These are phyloP conservation scores for Medicago truncatula DNA, from an alignment of 306 rosid genomes.

Conservation along the genomic window DNA sequence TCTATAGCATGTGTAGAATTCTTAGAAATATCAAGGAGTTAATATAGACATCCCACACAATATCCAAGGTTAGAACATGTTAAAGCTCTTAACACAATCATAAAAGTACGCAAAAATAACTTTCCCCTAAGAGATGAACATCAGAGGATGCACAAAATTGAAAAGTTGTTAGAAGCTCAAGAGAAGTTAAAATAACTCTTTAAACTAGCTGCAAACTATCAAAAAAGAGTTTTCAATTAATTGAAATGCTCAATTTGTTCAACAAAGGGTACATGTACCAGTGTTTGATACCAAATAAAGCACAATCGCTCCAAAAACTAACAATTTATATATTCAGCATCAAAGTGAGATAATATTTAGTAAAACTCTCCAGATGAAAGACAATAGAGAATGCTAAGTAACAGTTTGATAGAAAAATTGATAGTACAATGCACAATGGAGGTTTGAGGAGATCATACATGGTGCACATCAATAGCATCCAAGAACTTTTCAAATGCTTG, in stretches of 20 bases:
- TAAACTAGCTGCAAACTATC: not conserved
- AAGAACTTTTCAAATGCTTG: conserved; percentile 96
- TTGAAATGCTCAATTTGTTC: conserved; percentile 1
- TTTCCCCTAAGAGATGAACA: conserved; percentile 15
- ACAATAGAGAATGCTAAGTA: conserved; percentile 34
- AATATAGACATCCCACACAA: conserved; percentile 10
- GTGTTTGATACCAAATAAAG: conserved; percentile 21
- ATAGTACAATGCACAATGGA: conserved; percentile 21
- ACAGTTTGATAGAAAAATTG: conserved; percentile 29
- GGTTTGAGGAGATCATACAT: conserved; percentile 59
- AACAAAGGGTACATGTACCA: no score
- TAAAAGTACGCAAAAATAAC: conserved; percentile 2
- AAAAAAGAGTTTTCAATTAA: conserved; percentile 18
- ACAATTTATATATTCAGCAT: conserved; percentile 35
- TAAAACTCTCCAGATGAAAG: conserved; percentile 27
- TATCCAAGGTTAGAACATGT: conserved; percentile 21
- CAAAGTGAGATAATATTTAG: conserved; percentile 6
- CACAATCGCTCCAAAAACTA: conserved; percentile 29
- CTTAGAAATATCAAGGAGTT: conserved; percentile 20
- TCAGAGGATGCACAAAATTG: conserved; percentile 25
- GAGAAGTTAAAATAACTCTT: conserved; percentile 30
- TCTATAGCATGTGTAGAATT: conserved; percentile 11
- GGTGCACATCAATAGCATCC: conserved; percentile 99
- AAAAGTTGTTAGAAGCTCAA: conserved; percentile 12
- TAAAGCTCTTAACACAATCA: conserved; percentile 24